Evolutionary conservation across 2,329 filamentous ascomycete species (phyloP).

Genomic region (Botrytis medusae): DNA sequence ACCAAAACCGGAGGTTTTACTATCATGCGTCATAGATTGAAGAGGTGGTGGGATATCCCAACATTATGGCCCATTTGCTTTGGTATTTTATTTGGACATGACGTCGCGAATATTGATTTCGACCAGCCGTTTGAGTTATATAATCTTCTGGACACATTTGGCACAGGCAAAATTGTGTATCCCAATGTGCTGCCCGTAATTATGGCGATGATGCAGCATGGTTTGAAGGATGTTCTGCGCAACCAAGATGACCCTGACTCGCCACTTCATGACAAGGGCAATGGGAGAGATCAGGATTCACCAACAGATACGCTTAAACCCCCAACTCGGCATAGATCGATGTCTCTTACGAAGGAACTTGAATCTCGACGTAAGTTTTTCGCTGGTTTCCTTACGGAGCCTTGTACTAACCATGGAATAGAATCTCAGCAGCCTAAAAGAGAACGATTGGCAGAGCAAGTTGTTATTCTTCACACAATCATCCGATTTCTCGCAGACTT

Average conservation of each 20-base stretch:
- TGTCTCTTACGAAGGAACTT: constrained; percentile 64
- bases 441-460: constrained; percentile 56
- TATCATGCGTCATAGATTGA: constrained; percentile 79
- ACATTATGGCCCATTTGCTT: constrained; percentile 86
- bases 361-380: constrained; percentile 52
- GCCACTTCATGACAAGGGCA: constrained; percentile 41
- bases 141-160: constrained; percentile 73
- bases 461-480: constrained; percentile 69
- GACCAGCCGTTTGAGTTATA: constrained; percentile 72
- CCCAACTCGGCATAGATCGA: constrained; percentile 49
- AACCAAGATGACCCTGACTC: constrained; percentile 61
- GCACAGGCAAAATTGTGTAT: constrained; percentile 65
- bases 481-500: constrained; percentile 78
- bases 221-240: constrained; percentile 68
- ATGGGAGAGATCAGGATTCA: constrained; percentile 31
- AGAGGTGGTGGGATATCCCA: constrained; percentile 84
- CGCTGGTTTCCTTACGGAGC: too few relatives aligned
- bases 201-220: constrained; percentile 82
- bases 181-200: constrained; percentile 80
- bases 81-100: constrained; percentile 81
- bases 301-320: constrained; percentile 24
- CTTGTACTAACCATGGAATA: constrained; percentile 24
- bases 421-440: constrained; percentile 46
- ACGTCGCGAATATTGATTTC: constrained; percentile 73
- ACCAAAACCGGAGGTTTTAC: constrained; percentile 88